phyloP scores from a whole-genome alignment of 1,284 basidiomycete genomes.

The Agroathelia rolfsii region DNA sequence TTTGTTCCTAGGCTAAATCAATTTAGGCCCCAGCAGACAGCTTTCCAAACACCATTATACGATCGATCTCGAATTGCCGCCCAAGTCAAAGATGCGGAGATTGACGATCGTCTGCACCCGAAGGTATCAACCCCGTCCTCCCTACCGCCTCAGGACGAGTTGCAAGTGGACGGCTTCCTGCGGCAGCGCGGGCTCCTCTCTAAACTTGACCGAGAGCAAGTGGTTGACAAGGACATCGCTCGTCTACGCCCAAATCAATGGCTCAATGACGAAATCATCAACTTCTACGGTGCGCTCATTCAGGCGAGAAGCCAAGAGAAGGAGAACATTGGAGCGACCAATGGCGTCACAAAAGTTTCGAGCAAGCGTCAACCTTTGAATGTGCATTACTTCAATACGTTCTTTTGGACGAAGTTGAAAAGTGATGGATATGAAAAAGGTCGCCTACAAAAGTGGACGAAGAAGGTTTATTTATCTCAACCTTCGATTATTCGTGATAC shows the following conservation, averaged over 20 bases:
- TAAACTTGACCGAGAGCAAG: conserved; percentile 57
- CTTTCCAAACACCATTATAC: conserved; percentile 39
- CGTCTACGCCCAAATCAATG: conserved; percentile 68
- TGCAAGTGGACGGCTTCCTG: conserved; percentile 44
- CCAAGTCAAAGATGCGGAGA: conserved; percentile 43
- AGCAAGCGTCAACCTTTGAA: conserved; percentile 36
- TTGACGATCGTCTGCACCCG: conserved; percentile 46
- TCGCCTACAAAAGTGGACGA: conserved; percentile 87
- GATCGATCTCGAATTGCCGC: conserved; percentile 39
- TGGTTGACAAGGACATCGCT: conserved; percentile 59
- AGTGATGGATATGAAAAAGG: conserved; percentile 73
- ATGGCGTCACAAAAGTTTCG: conserved; percentile 15
- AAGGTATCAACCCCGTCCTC: conserved; percentile 33
- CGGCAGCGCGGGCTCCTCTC: conserved; percentile 48
- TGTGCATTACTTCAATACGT: conserved; percentile 83
- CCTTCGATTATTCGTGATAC: conserved; percentile 7
- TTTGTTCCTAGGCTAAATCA: conserved; percentile 1
- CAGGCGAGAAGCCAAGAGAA: conserved; percentile 36
- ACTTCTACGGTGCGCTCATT: conserved; percentile 88
- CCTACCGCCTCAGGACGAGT: conserved; percentile 48
- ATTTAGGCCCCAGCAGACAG: conserved; percentile 39
- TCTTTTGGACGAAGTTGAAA: conserved; percentile 82
- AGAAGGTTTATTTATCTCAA: conserved; percentile 51
- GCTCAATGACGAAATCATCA: conserved; percentile 97
- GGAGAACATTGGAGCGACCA: conserved; percentile 28